Base-by-base conservation (phyloP, 1,139 yeast genomes). In the Debaryomyces udenii region DNA sequence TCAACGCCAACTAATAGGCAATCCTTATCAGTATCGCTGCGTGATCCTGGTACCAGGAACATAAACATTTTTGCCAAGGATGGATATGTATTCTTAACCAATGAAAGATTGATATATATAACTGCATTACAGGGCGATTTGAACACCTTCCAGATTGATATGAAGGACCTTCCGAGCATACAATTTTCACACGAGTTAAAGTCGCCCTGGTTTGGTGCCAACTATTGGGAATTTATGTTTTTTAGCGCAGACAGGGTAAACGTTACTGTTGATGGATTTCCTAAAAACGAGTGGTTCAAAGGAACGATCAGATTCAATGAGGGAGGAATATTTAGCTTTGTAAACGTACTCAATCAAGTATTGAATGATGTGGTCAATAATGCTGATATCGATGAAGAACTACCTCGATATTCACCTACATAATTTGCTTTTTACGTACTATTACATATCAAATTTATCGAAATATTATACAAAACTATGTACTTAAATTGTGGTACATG, bases 181-280 rank as follows among this genome's bases (percentile, higher is more conserved):
- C 66, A 59, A 38, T 56, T 65, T 27, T 58, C 71, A 0, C 75
- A 73, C 51, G 61, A 66, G 39, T 48, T 76, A 37, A 65, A 70
- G 41, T 65, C 78, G 14, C 81, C 81, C 1, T 76, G 80, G 81
- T 74, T 77, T 52, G 83, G 83, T 0, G 68, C 80, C 15, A 78
- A 76, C 50, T 73, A 67, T 51, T 76, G 78, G 73, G 66, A 68
- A 48, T 67, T 74, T 36, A 41, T 68, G 33, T 74, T 77, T 50
- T 66, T 56, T 39, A 64, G 72, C 41, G 24, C 24, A n/a, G 55
- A 64, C 2, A 45, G 57, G 3, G 48, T 46, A 20, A 61, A 65
- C 2, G 40, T 53, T 15, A 52, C 57, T 3, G 62, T 67, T 4
- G 80, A 76, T 35, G 76, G 81, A 2, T 64, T 72, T 27, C 76